A percentile compares a stretch with the other conserved stretches of the same genome.
Conservation (phyloP, 495 filamentous ascomycete species). For the Massariosphaeria phaeospora region DNA sequence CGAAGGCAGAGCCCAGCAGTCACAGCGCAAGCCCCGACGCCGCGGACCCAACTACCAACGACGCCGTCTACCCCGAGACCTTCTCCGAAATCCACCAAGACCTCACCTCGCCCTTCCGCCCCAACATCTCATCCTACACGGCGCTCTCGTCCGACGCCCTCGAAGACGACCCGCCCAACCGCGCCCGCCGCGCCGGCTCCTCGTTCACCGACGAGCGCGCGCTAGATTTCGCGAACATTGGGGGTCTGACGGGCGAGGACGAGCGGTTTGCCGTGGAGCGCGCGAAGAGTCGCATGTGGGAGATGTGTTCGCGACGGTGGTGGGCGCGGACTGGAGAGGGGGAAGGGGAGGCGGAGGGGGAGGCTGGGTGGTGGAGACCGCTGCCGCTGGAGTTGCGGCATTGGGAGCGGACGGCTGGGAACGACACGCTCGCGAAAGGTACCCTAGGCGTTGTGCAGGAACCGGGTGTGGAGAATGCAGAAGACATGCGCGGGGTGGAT, state of each 20-base stretch:
- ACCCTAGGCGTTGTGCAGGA: no score
- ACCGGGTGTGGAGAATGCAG: background rate
- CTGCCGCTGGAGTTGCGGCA: conserved; percentile 46
- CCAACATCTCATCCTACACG: conserved; percentile 59
- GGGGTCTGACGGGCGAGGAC: conserved; percentile 64
- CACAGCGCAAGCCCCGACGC: background rate
- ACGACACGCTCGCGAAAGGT: no score
- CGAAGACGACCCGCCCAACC: conserved; percentile 45
- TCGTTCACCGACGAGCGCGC: conserved; percentile 30
- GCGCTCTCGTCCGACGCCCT: conserved; percentile 36
- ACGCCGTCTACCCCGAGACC: conserved; percentile 61
- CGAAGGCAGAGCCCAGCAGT: no score
- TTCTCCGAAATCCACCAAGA: conserved; percentile 68
- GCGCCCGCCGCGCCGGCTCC: conserved; percentile 16
- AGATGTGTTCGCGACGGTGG: conserved; percentile 62
- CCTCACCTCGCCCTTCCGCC: conserved; percentile 61
- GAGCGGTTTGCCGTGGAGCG: conserved; percentile 68
- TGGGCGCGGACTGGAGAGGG: conserved; percentile 44
- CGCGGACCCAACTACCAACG: conserved; percentile 22
- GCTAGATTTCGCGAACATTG: conserved; percentile 48
- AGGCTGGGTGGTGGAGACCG: conserved; percentile 59
- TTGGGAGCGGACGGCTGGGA: no score
- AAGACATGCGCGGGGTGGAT: background rate
- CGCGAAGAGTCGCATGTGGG: conserved; percentile 62
- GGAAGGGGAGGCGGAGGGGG: conserved; percentile 52